Base-by-base conservation (phyloP, 2,329 filamentous ascomycete species). In the Fusarium agapanthi region DNA sequence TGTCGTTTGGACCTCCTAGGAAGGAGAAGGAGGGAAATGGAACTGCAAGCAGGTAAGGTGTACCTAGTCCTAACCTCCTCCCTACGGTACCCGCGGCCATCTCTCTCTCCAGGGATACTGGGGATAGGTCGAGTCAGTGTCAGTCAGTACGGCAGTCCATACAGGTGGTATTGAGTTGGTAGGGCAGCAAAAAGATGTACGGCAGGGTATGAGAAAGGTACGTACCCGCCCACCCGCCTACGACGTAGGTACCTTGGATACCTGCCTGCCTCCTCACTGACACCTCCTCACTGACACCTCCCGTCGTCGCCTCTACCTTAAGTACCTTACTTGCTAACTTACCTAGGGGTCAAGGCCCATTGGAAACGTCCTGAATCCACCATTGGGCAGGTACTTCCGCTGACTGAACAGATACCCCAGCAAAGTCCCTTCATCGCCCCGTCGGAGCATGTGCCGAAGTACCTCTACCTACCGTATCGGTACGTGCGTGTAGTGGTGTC, bases 381-480 rank as follows among this genome's bases (percentile, higher is more conserved):
- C 24, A 57, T 57, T 32, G 56, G 44, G 57, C 30, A 54, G 55
- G 47, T 57, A 57, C 54, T 47, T 47, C 40, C 54, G 40, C 54
- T 57, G 54, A 57, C 54, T 57, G 30, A 22, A 28, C 14, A 57
- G 18, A 28, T 57, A 57, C 54, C 30, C 43, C 24, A 48, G 40
- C 12, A 26, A 57, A 32, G 32, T 24, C 40, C 40, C 43, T 35
- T n/a, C 40, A 18, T n/a, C 7, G n/a, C 24, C 30, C 24, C 28
- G 41, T 32, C 54, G 54, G 54, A 48, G 54, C 40, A 57, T 47
- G 32, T 57, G 43, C 54, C 54, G 54, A 57, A 57, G 54, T 57
- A 57, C 54, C 34, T 37, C 40, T 57, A 15, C 18, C 24, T 47
- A 12, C 14, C 18, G 30, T 38, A 26, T 48, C 35, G 47, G 47